These are phyloP conservation scores for Coriolopsis trogii DNA, from an alignment of 1,284 basidiomycete species.

Conservation along the genomic window DNA sequence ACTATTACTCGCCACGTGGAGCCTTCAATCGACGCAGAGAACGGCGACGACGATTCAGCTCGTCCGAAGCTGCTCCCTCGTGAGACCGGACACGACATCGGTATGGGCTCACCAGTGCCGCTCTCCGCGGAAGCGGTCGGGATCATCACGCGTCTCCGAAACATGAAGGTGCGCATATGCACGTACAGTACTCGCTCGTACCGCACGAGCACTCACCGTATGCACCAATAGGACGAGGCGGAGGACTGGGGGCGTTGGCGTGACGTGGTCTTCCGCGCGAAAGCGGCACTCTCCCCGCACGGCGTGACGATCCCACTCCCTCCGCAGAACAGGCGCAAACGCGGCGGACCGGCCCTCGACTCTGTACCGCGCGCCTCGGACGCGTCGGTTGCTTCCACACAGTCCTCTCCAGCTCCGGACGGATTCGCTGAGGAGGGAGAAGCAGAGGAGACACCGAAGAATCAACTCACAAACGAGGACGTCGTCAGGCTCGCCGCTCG, in stretches of 20 bases:
- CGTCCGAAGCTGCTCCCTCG: slow-evolving; percentile 64
- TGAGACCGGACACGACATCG: slow-evolving; percentile 85
- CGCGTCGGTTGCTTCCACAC: not conserved
- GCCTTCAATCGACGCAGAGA: not conserved
- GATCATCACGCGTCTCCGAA: slow-evolving; percentile 82
- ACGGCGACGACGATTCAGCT: not conserved
- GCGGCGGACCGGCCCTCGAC: slow-evolving; percentile 47
- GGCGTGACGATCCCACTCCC: slow-evolving; percentile 52
- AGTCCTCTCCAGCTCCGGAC: too few relatives aligned
- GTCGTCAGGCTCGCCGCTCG: slow-evolving; percentile 30
- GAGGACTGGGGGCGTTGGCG: slow-evolving; percentile 93
- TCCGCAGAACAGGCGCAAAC: slow-evolving; percentile 56
- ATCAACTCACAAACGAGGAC: slow-evolving; percentile 50
- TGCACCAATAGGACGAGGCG: slow-evolving; percentile 68
- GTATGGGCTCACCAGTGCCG: slow-evolving; percentile 87
- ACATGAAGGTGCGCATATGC: slow-evolving; percentile 67
- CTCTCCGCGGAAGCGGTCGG: slow-evolving; percentile 85
- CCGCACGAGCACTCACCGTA: too few relatives aligned
- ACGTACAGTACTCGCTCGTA: too few relatives aligned
- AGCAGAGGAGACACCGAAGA: slow-evolving; percentile 4
- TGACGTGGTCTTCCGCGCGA: slow-evolving; percentile 80
- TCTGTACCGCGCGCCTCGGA: not conserved
- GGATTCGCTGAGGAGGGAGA: not conserved
- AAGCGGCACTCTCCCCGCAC: slow-evolving; percentile 58
- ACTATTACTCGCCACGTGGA: slow-evolving; percentile 19